Evolutionary conservation across 192 early-diverging fungal genomes (phyloP).

Genomic region (Geranomyces michiganensis): DNA sequence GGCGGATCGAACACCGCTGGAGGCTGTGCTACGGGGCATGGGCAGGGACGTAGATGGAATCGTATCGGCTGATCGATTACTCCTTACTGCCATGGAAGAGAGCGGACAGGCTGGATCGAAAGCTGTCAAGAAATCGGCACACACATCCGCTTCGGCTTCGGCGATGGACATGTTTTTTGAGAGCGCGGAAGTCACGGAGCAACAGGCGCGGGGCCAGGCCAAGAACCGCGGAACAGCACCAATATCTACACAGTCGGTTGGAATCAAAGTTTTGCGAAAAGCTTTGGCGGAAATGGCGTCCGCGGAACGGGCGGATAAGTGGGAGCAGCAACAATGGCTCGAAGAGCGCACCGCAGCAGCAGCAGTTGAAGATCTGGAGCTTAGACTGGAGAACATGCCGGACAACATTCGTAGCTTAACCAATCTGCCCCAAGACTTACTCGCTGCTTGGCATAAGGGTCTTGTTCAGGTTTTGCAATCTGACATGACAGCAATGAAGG

Average conservation of each 20-base stretch:
- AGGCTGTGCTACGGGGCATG: slow-evolving; percentile 35
- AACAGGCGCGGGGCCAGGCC: not conserved
- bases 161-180: slow-evolving; percentile 19
- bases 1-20: slow-evolving; percentile 34
- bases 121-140: not conserved
- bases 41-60: slow-evolving; percentile 18
- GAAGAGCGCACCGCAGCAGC: slow-evolving; percentile 81
- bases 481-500: slow-evolving; percentile 63
- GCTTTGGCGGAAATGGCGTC: slow-evolving; percentile 59
- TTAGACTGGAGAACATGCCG: slow-evolving; percentile 55
- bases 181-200: slow-evolving; percentile 20
- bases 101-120: slow-evolving; percentile 3
- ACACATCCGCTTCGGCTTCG: not conserved
- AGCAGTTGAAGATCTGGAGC: slow-evolving; percentile 67
- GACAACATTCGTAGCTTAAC: slow-evolving; percentile 55
- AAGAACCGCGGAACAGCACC: slow-evolving; percentile 4
- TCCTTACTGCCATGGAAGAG: slow-evolving; percentile 41
- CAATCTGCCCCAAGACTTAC: slow-evolving; percentile 54
- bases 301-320: slow-evolving; percentile 48
- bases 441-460: slow-evolving; percentile 70
- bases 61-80: slow-evolving; percentile 28
- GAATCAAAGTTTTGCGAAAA: slow-evolving; percentile 74
- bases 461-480: slow-evolving; percentile 70
- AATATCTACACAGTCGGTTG: slow-evolving; percentile 61
- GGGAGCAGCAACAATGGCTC: slow-evolving; percentile 76